These are phyloP conservation scores for Usnea hakonensis DNA, from an alignment of 495 filamentous ascomycete species.

Conservation along the genomic window DNA sequence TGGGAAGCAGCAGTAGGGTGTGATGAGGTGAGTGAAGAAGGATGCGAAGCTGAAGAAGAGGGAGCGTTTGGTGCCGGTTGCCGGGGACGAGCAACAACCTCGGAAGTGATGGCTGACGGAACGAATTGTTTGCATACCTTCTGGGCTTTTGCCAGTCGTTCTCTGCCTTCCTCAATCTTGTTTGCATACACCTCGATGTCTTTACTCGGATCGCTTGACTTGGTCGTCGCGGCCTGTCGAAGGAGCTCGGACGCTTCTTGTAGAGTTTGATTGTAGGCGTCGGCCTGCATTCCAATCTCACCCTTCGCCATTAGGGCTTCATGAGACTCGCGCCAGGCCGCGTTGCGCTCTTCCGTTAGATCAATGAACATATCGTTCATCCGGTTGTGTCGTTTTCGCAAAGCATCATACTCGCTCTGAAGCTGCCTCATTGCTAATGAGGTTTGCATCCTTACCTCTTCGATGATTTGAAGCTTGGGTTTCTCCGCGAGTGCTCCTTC, in stretches of 20 bases:
- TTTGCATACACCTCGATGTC: conserved; percentile 37
- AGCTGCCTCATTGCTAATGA: conserved; percentile 40
- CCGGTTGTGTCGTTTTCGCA: conserved; percentile 34
- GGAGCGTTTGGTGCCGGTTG: neutral
- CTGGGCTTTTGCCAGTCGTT: conserved; percentile 41
- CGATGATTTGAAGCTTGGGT: conserved; percentile 43
- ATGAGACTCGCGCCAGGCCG: conserved; percentile 38
- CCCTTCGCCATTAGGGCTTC: conserved; percentile 38
- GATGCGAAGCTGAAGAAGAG: neutral
- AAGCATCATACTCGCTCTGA: conserved; percentile 39
- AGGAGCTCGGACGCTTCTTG: conserved; percentile 35
- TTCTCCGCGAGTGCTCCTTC: conserved; percentile 40
- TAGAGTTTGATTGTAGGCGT: conserved; percentile 23
- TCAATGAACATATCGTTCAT: conserved; percentile 39
- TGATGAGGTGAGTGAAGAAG: neutral
- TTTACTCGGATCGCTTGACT: neutral
- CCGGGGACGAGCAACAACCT: conserved; percentile 4
- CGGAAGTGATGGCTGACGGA: neutral
- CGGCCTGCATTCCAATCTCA: conserved; percentile 33
- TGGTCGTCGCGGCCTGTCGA: conserved; percentile 12
- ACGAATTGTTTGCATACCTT: conserved; percentile 33
- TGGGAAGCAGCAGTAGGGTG: no score
- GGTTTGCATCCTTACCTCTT: conserved; percentile 40
- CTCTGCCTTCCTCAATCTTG: conserved; percentile 40
- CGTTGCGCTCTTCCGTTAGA: conserved; percentile 34